A percentile compares a stretch with the other conserved stretches of the same genome.
Evolutionary conservation across 129 eudicot species (phyloP).

Genomic region (Saposhnikovia divaricata): DNA sequence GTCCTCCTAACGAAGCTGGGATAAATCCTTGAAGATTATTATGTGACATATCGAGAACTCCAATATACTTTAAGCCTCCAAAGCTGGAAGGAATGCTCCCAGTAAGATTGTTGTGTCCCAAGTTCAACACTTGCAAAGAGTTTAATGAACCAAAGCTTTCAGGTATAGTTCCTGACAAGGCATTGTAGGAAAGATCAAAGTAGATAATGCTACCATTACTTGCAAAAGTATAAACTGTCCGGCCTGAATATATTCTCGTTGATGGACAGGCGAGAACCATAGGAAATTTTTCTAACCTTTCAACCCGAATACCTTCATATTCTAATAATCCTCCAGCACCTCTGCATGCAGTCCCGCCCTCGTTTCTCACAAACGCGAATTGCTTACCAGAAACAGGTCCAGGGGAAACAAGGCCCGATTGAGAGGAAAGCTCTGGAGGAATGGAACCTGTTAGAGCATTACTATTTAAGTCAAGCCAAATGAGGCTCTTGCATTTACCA

Average conservation of each 20-base stretch:
- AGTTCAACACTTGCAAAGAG: constrained; percentile 57
- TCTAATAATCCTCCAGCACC: constrained; percentile 89
- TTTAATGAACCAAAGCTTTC: constrained; percentile 56
- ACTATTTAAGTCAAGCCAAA: constrained; percentile 86
- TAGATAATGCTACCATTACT: constrained; percentile 78
- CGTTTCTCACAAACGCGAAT: constrained; percentile 84
- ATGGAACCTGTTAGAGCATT: constrained; percentile 48
- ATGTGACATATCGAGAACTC: constrained; percentile 74
- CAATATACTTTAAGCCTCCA: constrained; percentile 49
- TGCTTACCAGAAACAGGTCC: constrained; percentile 75
- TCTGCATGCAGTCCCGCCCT: constrained; percentile 78
- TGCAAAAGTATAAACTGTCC: constrained; percentile 59
- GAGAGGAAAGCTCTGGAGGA: constrained; percentile 59
- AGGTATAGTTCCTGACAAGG: constrained; percentile 53
- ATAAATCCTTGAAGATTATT: constrained; percentile 56
- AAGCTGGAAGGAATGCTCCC: constrained; percentile 65
- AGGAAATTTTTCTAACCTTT: constrained; percentile 50
- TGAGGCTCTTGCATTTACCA: constrained; percentile 58
- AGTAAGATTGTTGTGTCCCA: constrained; percentile 62
- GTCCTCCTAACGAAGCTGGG: constrained; percentile 70
- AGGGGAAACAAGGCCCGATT: constrained; percentile 58
- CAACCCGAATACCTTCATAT: constrained; percentile 62
- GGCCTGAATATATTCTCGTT: constrained; percentile 64
- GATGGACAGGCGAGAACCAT: constrained; percentile 76
- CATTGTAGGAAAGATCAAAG: constrained; percentile 77